Conservation (phyloP, 805 yeast species). For the Lipomyces yamanashiensis region DNA sequence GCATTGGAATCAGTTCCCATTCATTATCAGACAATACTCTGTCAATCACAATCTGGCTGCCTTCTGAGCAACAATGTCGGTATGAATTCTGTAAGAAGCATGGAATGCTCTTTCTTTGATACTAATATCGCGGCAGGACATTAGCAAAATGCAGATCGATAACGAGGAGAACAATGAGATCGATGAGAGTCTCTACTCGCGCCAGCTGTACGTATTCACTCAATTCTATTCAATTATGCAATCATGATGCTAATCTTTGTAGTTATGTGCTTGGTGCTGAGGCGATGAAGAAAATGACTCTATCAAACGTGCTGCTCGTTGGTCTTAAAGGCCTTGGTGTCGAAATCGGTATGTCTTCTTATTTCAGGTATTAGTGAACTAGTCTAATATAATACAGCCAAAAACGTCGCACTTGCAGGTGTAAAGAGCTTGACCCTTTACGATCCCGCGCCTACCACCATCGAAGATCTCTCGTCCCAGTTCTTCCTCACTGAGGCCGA, state of each 20-base stretch:
- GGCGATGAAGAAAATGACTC: conserved; percentile 97
- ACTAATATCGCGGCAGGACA: not conserved
- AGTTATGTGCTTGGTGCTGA: conserved; percentile 90
- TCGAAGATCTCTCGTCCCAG: conserved; percentile 80
- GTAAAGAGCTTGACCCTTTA: conserved; percentile 86
- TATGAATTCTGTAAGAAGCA: not conserved
- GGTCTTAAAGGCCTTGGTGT: conserved; percentile 93
- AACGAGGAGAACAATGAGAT: conserved; percentile 49
- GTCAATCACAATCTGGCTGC: not conserved
- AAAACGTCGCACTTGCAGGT: conserved; percentile 95
- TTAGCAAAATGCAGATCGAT: conserved; percentile 43
- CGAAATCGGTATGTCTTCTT: conserved; percentile 62
- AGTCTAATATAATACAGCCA: conserved; percentile 49
- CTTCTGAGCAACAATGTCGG: not conserved
- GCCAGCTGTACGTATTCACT: conserved; percentile 63
- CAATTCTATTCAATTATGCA: not conserved
- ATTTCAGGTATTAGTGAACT: no score
- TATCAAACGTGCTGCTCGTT: conserved; percentile 85
- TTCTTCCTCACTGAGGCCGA: conserved; percentile 76
- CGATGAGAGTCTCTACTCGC: conserved; percentile 93
- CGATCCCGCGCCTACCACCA: conserved; percentile 72
- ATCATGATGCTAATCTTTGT: not conserved
- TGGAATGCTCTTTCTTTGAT: not conserved
- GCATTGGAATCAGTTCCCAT: not conserved
- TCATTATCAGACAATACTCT: not conserved